phyloP scores from a whole-genome alignment of 1,139 yeast genomes.

The Lodderomyces elongisporus region DNA sequence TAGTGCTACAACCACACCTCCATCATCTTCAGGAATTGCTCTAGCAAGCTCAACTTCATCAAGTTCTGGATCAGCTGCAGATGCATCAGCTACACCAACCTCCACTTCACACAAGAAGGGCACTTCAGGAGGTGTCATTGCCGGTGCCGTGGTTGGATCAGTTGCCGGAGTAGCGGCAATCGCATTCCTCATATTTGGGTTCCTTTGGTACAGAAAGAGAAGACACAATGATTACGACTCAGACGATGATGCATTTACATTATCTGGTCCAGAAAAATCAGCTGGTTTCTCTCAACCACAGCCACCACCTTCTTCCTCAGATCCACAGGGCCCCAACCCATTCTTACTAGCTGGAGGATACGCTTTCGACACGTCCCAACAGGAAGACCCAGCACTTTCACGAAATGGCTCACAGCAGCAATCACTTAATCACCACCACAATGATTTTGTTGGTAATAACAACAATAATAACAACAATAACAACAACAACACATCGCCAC shows the following conservation, averaged over 20 bases:
- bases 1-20: constrained; percentile 14
- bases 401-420: constrained; percentile 7
- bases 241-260: constrained; percentile 33
- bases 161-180: constrained; percentile 46
- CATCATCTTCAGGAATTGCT: too few relatives aligned
- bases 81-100: constrained; percentile 2
- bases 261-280: constrained; percentile 27
- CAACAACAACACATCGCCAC: constrained; percentile 10
- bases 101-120: constrained; percentile 15
- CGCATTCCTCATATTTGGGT: constrained; percentile 33
- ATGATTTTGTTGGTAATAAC: too few relatives aligned
- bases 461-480: constrained; percentile 1
- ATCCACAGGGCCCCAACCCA: constrained; percentile 18
- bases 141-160: constrained; percentile 66
- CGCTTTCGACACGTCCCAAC: constrained; percentile 14
- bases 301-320: constrained; percentile 2
- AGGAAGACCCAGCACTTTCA: constrained; percentile 9
- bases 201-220: constrained; percentile 34
- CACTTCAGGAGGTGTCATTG: constrained; percentile 58
- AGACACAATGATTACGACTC: constrained; percentile 29
- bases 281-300: constrained; percentile 2
- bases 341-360: constrained; percentile 17
- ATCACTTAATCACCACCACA: neutral
- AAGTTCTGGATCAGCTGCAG: constrained; percentile 14
- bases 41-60: constrained; percentile 15